phyloP scores from a whole-genome alignment of 2,329 filamentous ascomycete genomes.

The Botrytis tulipae region DNA sequence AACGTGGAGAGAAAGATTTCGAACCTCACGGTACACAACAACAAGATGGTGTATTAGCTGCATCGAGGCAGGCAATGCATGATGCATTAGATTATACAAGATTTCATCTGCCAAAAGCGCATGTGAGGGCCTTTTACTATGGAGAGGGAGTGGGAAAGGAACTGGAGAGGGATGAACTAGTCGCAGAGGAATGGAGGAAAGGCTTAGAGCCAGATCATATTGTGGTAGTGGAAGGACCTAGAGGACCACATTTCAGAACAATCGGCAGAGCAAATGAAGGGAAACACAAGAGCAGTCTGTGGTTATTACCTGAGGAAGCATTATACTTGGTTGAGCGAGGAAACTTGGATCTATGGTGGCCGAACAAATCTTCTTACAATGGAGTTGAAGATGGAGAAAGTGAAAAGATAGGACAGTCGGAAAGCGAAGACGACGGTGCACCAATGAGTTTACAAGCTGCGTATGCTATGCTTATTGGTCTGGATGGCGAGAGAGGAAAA shows the following conservation, averaged over 20 bases:
- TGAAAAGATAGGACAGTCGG: constrained; percentile 42
- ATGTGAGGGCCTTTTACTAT: constrained; percentile 71
- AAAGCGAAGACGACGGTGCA: constrained; percentile 62
- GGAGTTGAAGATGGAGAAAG: constrained; percentile 39
- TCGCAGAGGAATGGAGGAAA: constrained; percentile 66
- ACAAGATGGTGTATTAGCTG: constrained; percentile 74
- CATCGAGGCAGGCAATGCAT: constrained; percentile 85
- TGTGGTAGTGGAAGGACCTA: constrained; percentile 69
- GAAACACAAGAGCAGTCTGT: constrained; percentile 62
- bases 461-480: constrained; percentile 79
- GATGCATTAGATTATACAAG: constrained; percentile 77
- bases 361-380: constrained; percentile 51
- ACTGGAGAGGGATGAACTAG: constrained; percentile 44
- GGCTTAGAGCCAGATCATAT: constrained; percentile 56
- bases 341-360: constrained; percentile 84
- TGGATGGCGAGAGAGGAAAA: constrained; percentile 60
- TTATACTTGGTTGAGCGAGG: constrained; percentile 87
- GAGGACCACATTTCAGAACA: constrained; percentile 69
- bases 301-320: constrained; percentile 89
- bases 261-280: constrained; percentile 65
- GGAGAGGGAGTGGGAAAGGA: constrained; percentile 46
- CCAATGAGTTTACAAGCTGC: constrained; percentile 89
- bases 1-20: constrained; percentile 95
- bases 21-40: constrained; percentile 85
- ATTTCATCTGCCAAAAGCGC: constrained; percentile 66